These are phyloP conservation scores for Oidiodendron maius DNA, from an alignment of 495 filamentous ascomycete species.

Conservation along the genomic window DNA sequence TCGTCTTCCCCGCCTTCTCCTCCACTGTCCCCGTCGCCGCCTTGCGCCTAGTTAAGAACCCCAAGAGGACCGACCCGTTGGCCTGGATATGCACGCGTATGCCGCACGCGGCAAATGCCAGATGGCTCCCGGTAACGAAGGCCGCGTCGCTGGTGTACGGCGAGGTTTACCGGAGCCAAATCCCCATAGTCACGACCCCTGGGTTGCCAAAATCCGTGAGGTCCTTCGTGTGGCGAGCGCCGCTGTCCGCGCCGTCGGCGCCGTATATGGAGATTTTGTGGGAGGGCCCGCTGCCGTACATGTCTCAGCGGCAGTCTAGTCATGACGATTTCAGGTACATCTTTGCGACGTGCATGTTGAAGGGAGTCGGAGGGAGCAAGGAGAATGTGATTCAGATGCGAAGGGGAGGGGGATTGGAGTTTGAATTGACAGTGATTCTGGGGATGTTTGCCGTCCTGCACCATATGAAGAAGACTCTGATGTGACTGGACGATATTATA, in stretches of 20 bases:
- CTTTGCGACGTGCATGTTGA: not conserved
- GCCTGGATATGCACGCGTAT: not conserved
- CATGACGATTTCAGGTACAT: not conserved
- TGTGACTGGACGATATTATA: too few relatives aligned
- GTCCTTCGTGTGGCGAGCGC: not conserved
- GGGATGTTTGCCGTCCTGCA: not conserved
- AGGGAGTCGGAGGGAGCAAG: too few relatives aligned
- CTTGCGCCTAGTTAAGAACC: not conserved
- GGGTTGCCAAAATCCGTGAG: not conserved
- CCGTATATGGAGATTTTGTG: not conserved
- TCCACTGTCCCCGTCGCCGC: not conserved
- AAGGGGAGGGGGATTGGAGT: slow-evolving; percentile 2
- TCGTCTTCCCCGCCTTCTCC: not conserved
- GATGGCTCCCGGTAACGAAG: not conserved
- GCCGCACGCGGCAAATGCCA: not conserved
- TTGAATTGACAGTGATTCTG: not conserved
- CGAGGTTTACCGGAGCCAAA: not conserved
- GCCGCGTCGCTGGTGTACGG: not conserved
- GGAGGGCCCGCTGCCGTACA: not conserved
- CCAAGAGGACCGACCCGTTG: not conserved
- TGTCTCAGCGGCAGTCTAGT: not conserved
- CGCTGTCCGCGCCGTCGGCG: too few relatives aligned
- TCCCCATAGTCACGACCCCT: not conserved
- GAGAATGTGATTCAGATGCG: not conserved
- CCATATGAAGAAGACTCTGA: not conserved